Percentiles rank a stretch among this genome's conserved stretches.
Conservation (phyloP, 1,284 basidiomycete genomes). For the Trametes pubescens region DNA sequence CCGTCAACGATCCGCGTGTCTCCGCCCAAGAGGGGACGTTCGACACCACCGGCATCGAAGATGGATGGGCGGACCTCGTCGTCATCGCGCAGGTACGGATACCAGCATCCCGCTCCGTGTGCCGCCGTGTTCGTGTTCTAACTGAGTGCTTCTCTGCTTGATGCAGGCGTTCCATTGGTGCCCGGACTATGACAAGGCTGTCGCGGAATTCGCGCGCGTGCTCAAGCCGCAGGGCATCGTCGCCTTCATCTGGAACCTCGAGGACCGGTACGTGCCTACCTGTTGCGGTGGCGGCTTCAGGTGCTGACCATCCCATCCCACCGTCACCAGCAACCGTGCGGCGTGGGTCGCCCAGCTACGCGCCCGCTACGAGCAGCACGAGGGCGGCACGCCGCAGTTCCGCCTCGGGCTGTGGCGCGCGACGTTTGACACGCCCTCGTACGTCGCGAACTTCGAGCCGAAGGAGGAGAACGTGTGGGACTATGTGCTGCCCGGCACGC, state of each 20-base stretch:
- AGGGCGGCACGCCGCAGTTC: slow-evolving; percentile 76
- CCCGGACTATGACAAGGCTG: slow-evolving; percentile 71
- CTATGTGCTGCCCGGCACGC: slow-evolving; percentile 56
- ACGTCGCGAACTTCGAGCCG: slow-evolving; percentile 59
- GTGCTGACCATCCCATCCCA: not conserved
- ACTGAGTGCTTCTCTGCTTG: not conserved
- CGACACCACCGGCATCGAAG: slow-evolving; percentile 60
- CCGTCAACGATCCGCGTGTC: slow-evolving; percentile 58
- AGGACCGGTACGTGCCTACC: slow-evolving; percentile 61
- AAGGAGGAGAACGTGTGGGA: slow-evolving; percentile 62
- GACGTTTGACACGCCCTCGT: slow-evolving; percentile 64
- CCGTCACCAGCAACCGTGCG: slow-evolving; percentile 56
- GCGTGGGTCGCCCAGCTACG: slow-evolving; percentile 76
- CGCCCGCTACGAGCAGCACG: slow-evolving; percentile 69
- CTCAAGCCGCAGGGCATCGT: slow-evolving; percentile 71
- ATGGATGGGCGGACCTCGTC: slow-evolving; percentile 77
- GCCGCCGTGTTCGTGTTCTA: not conserved
- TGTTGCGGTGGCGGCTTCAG: not conserved
- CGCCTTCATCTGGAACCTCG: slow-evolving; percentile 83
- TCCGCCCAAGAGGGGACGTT: slow-evolving; percentile 70
- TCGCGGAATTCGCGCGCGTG: slow-evolving; percentile 72
- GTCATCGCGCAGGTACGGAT: slow-evolving; percentile 72
- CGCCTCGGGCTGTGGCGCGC: slow-evolving; percentile 74
- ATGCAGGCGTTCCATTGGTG: slow-evolving; percentile 85
- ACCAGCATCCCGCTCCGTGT: not conserved